Conservation (phyloP, 345 rosid genomes). For the Lepidium sativum region DNA sequence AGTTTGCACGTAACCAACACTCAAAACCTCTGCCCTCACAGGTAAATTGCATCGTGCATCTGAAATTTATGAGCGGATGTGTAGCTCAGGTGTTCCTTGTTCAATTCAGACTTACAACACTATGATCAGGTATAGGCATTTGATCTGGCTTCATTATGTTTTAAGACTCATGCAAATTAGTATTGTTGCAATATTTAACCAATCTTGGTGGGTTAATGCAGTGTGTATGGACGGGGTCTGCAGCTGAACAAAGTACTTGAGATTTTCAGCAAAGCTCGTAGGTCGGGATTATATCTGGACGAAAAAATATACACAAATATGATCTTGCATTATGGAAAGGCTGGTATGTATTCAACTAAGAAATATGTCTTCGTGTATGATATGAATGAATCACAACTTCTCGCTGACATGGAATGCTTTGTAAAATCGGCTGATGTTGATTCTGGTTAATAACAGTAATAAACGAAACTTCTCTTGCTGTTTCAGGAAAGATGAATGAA, state of each 20-base stretch:
- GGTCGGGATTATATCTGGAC: constrained; percentile 44
- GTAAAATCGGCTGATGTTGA: neutral
- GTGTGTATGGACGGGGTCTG: constrained; percentile 61
- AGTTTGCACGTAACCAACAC: constrained; percentile 2
- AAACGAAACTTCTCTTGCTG: neutral
- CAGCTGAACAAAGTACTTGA: constrained; percentile 61
- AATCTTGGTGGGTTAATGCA: constrained; percentile 30
- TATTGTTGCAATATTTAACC: neutral
- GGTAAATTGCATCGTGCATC: constrained; percentile 58
- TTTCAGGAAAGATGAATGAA: constrained; percentile 55
- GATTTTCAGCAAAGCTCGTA: constrained; percentile 40
- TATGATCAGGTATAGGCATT: constrained; percentile 51
- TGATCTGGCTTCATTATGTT: neutral
- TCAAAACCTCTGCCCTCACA: constrained; percentile 26
- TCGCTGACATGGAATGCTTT: neutral
- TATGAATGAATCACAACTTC: neutral
- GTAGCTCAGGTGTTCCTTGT: constrained; percentile 41
- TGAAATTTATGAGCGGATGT: constrained; percentile 56
- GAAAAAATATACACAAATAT: constrained; percentile 81
- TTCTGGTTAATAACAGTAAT: neutral
- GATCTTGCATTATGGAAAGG: constrained; percentile 58
- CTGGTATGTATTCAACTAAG: constrained; percentile 34
- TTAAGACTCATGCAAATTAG: neutral
- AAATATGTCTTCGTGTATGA: neutral
- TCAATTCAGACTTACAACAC: constrained; percentile 70